Conservation (phyloP, 2,329 filamentous ascomycete genomes). For the Cladobotryum mycophilum region DNA sequence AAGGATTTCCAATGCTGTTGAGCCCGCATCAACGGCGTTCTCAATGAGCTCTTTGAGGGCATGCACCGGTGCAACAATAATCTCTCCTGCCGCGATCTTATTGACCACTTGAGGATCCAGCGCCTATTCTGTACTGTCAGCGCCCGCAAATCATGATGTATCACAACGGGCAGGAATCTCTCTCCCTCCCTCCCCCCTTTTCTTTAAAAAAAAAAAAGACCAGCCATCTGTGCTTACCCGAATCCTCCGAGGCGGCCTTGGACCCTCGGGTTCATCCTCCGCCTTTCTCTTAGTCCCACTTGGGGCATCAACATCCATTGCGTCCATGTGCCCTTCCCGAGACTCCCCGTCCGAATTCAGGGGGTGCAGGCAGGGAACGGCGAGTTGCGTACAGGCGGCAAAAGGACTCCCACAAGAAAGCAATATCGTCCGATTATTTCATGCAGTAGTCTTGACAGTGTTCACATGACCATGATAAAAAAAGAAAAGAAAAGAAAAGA, state of each 20-base stretch:
- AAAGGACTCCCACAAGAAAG: no score
- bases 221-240: constrained; percentile 31
- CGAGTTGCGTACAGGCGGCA: neutral
- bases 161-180: no score
- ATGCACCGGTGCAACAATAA: constrained; percentile 94
- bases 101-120: constrained; percentile 91
- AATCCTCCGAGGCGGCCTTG: constrained; percentile 41
- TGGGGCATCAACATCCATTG: constrained; percentile 38
- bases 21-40: constrained; percentile 95
- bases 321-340: constrained; percentile 18
- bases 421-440: no score
- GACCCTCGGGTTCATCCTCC: constrained; percentile 29
- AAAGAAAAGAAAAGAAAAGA: no score
- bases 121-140: constrained; percentile 46
- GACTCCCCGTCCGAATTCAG: neutral
- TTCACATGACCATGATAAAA: no score
- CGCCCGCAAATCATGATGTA: neutral
- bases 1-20: constrained; percentile 81
- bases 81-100: constrained; percentile 97
- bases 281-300: constrained; percentile 46
- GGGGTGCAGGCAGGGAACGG: neutral
- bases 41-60: constrained; percentile 95
- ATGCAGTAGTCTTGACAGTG: no score
- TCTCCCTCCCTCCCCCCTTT: no score
- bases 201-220: neutral